Conservation (phyloP, 2,329 filamentous ascomycete species). For the Epichloe festucae region DNA sequence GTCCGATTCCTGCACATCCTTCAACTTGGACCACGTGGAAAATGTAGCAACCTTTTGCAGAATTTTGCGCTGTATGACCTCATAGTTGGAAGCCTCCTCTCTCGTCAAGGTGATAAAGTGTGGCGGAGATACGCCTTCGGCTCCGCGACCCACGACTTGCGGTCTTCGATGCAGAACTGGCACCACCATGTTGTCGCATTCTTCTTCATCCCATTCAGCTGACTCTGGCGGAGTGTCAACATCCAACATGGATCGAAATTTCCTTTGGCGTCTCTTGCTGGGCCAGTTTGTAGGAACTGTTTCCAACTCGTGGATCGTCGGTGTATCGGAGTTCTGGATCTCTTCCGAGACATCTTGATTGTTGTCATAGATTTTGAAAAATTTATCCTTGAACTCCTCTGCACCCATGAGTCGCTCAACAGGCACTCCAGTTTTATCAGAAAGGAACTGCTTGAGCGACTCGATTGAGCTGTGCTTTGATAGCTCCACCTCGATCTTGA, state of each 20-base stretch:
- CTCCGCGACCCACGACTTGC: constrained; percentile 16
- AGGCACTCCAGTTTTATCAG: constrained; percentile 52
- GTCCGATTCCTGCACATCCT: constrained; percentile 32
- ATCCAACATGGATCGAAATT: constrained; percentile 38
- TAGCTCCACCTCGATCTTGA: constrained; percentile 65
- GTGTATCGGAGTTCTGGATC: constrained; percentile 53
- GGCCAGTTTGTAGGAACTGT: constrained; percentile 66
- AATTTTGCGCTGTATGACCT: constrained; percentile 67
- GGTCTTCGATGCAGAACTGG: constrained; percentile 52
- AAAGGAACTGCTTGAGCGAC: constrained; percentile 55
- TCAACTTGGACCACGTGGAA: constrained; percentile 56
- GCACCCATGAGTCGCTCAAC: constrained; percentile 58
- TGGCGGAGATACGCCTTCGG: constrained; percentile 30
- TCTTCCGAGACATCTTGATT: constrained; percentile 53
- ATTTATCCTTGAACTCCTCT: constrained; percentile 71
- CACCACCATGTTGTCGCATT: constrained; percentile 55
- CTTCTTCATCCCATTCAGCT: constrained; percentile 45
- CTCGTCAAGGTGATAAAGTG: constrained; percentile 65
- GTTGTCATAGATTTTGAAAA: constrained; percentile 80
- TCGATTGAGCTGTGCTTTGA: constrained; percentile 63
- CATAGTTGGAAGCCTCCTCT: constrained; percentile 54
- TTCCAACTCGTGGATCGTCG: constrained; percentile 66
- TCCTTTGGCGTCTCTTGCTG: constrained; percentile 33
- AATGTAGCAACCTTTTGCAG: constrained; percentile 63
- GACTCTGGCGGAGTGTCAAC: constrained; percentile 28